These are phyloP conservation scores for Schoenoplectus tabernaemontani DNA, from an alignment of 202 grass and related monocot genomes.

Conservation along the genomic window DNA sequence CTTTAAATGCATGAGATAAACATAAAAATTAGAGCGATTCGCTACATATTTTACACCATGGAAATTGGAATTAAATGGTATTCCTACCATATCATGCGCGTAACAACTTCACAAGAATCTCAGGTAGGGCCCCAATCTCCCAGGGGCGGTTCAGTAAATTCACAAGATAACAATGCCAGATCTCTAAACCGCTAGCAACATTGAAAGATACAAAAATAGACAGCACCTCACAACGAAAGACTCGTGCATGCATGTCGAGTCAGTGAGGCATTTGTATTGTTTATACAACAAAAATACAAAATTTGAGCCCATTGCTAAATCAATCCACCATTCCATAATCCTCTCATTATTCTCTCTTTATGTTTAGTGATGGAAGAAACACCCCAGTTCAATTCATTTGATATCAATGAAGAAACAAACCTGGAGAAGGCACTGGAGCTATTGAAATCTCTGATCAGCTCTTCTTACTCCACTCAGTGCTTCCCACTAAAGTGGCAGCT, in stretches of 20 bases:
- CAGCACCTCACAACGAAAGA: slow-evolving; percentile 23
- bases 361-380: slow-evolving; percentile 48
- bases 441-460: slow-evolving; percentile 45
- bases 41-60: neutral
- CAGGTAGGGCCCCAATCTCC: neutral
- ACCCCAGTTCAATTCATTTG: neutral
- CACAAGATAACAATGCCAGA: slow-evolving; percentile 17
- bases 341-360: neutral
- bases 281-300: slow-evolving; percentile 14
- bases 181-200: slow-evolving; percentile 21
- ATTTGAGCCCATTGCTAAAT: neutral
- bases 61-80: neutral
- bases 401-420: slow-evolving; percentile 10
- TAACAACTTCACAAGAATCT: slow-evolving; percentile 11
- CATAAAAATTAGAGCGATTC: neutral
- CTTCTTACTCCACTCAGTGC: slow-evolving; percentile 26
- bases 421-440: slow-evolving; percentile 32
- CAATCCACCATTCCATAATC: slow-evolving; percentile 13
- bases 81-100: neutral
- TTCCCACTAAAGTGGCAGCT: slow-evolving; percentile 75
- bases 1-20: neutral
- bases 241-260: slow-evolving; percentile 34
- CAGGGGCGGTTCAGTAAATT: slow-evolving; percentile 28
- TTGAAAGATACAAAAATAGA: slow-evolving; percentile 55
- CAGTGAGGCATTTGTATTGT: slow-evolving; percentile 24